Conservation (phyloP, 306 rosid genomes). For the Cicer arietinum region DNA sequence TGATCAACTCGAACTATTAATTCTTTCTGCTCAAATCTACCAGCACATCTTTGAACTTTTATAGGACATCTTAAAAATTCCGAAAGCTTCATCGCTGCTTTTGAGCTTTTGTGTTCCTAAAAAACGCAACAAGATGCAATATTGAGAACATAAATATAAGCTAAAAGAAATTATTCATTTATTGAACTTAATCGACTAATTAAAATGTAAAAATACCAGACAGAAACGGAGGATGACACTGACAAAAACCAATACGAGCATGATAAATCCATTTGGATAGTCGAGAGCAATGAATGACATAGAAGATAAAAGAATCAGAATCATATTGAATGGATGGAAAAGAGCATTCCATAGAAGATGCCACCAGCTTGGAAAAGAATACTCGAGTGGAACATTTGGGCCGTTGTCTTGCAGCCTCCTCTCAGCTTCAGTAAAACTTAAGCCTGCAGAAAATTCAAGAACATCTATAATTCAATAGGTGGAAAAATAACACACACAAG, state of each 20-base stretch:
- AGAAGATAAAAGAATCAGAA: constrained; percentile 68
- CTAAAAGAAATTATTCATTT: background rate
- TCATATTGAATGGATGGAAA: constrained; percentile 83
- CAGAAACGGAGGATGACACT: constrained; percentile 81
- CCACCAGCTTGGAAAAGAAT: constrained; percentile 78
- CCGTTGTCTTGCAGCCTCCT: constrained; percentile 74
- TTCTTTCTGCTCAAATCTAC: constrained; percentile 79
- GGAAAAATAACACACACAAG: background rate
- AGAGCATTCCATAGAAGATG: constrained; percentile 73
- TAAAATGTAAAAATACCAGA: constrained; percentile 57
- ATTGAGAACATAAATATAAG: background rate
- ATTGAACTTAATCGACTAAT: background rate
- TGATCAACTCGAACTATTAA: constrained; percentile 82
- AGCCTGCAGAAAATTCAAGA: constrained; percentile 56
- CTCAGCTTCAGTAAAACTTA: constrained; percentile 83
- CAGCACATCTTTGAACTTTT: constrained; percentile 89
- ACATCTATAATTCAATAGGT: background rate
- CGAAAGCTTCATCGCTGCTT: constrained; percentile 84
- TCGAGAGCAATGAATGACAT: constrained; percentile 69
- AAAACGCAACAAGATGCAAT: constrained; percentile 13
- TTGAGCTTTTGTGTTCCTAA: constrained; percentile 82
- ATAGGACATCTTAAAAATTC: constrained; percentile 73
- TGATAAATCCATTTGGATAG: constrained; percentile 69
- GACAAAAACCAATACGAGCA: constrained; percentile 73
- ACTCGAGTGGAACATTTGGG: constrained; percentile 72